phyloP scores from a whole-genome alignment of 192 early-diverging fungal genomes.

The Thoreauomyces humboldtii region DNA sequence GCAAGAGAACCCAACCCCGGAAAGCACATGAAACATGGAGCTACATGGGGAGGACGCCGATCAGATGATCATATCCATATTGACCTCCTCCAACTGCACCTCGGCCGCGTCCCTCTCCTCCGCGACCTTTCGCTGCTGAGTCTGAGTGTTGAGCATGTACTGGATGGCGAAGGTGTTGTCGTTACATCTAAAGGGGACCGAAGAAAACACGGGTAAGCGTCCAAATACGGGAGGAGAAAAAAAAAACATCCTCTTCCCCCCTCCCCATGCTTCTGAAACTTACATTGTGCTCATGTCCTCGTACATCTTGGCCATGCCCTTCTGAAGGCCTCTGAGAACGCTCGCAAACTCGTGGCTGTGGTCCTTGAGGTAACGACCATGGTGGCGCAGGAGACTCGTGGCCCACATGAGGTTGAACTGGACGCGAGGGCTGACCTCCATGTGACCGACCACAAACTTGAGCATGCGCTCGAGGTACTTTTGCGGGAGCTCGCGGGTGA shows the following conservation, averaged over 20 bases:
- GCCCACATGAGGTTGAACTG: constrained; percentile 90
- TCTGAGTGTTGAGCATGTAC: constrained; percentile 42
- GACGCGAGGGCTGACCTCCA: constrained; percentile 79
- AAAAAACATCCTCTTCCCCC: neutral
- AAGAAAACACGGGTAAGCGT: neutral
- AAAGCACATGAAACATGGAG: too few species aligned
- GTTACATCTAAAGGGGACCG: constrained; percentile 59
- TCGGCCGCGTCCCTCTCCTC: neutral
- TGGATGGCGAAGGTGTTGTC: constrained; percentile 73
- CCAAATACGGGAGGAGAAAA: constrained; percentile 3
- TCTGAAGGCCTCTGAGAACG: constrained; percentile 72
- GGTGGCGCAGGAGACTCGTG: constrained; percentile 67
- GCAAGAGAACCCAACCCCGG: too few species aligned
- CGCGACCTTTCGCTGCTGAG: neutral
- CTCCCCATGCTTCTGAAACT: constrained; percentile 23
- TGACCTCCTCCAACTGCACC: constrained; percentile 31
- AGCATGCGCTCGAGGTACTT: constrained; percentile 86
- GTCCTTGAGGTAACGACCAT: constrained; percentile 58
- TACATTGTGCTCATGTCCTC: constrained; percentile 55
- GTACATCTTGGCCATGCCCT: constrained; percentile 45
- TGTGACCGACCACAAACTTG: constrained; percentile 72
- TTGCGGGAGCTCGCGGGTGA: constrained; percentile 78
- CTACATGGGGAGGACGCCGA: too few species aligned
- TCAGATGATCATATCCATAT: constrained; percentile 40
- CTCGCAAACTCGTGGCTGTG: constrained; percentile 43